phyloP scores from a whole-genome alignment of 192 early-diverging fungal species.

The Geosiphon pyriformis region DNA sequence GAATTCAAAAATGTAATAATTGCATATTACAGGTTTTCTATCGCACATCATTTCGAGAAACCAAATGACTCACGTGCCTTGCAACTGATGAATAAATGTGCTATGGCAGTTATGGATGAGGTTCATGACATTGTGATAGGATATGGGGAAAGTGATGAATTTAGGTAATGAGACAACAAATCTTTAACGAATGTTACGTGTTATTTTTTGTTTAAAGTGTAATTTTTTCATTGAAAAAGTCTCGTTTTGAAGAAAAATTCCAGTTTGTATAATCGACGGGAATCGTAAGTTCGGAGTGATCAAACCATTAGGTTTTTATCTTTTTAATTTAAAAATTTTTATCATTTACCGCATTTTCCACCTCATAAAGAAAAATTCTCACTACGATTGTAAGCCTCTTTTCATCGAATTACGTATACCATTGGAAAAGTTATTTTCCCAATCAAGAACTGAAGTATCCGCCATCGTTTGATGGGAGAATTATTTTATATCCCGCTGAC shows the following conservation, averaged over 20 bases:
- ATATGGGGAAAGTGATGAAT: conserved; percentile 96
- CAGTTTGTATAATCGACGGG: conserved; percentile 67
- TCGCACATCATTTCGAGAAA: conserved; percentile 66
- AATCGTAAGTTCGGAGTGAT: conserved; percentile 40
- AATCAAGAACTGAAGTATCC: conserved; percentile 61
- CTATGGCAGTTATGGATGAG: conserved; percentile 72
- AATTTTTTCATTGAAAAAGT: conserved; percentile 30
- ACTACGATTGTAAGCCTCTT: conserved; percentile 81
- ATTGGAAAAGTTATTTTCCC: conserved; percentile 73
- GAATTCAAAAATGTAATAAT: not conserved
- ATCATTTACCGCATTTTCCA: not conserved
- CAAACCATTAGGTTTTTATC: conserved; percentile 17
- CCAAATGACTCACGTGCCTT: conserved; percentile 76
- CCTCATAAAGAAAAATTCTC: conserved; percentile 61
- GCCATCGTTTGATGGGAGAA: conserved; percentile 88
- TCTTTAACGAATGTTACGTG: not conserved
- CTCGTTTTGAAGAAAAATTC: conserved; percentile 65
- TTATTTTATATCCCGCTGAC: conserved; percentile 80
- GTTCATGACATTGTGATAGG: conserved; percentile 74
- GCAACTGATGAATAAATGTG: conserved; percentile 77
- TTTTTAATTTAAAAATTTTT: no score
- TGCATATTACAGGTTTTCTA: conserved; percentile 59
- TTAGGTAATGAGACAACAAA: conserved; percentile 37
- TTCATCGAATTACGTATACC: conserved; percentile 76
- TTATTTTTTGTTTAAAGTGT: not conserved